phyloP scores from a whole-genome alignment of 352 stramenopile species.

The Plasmopara viticola region DNA sequence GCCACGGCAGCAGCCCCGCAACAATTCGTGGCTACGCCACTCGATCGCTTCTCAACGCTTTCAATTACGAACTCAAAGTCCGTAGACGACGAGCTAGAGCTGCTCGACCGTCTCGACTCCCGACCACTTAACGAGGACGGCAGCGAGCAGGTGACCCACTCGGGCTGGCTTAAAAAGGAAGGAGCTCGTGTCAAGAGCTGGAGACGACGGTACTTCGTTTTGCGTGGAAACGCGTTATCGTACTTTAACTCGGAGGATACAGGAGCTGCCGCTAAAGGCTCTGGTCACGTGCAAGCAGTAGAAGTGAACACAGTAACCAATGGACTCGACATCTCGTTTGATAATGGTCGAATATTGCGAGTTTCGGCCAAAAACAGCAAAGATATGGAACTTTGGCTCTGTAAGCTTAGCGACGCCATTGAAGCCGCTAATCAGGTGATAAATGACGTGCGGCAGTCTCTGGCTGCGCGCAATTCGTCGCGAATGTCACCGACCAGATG shows the following conservation, averaged over 20 bases:
- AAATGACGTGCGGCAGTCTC: constrained; percentile 52
- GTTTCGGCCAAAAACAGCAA: constrained; percentile 51
- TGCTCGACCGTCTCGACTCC: constrained; percentile 52
- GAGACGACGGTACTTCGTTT: constrained; percentile 75
- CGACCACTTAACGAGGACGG: constrained; percentile 40
- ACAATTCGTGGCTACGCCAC: constrained; percentile 14
- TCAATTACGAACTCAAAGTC: constrained; percentile 18
- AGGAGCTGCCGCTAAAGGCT: constrained; percentile 67
- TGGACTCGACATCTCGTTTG: constrained; percentile 71
- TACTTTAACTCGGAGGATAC: constrained; percentile 81
- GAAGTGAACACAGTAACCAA: constrained; percentile 62
- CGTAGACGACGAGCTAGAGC: constrained; percentile 40
- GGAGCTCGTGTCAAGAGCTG: constrained; percentile 73
- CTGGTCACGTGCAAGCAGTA: constrained; percentile 66
- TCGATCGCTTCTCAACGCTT: constrained; percentile 41
- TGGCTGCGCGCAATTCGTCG: constrained; percentile 36
- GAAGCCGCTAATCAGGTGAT: constrained; percentile 47
- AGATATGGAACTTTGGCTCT: constrained; percentile 75
- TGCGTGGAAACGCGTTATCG: constrained; percentile 70
- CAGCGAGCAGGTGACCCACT: constrained; percentile 48
- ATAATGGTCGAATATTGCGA: constrained; percentile 66
- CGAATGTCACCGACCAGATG: constrained; percentile 24
- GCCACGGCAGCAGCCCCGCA: constrained; percentile 30
- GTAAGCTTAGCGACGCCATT: constrained; percentile 64
- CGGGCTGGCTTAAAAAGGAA: constrained; percentile 77